These are phyloP conservation scores for Aaosphaeria arxii DNA, from an alignment of 2,329 filamentous ascomycete species.

Conservation along the genomic window DNA sequence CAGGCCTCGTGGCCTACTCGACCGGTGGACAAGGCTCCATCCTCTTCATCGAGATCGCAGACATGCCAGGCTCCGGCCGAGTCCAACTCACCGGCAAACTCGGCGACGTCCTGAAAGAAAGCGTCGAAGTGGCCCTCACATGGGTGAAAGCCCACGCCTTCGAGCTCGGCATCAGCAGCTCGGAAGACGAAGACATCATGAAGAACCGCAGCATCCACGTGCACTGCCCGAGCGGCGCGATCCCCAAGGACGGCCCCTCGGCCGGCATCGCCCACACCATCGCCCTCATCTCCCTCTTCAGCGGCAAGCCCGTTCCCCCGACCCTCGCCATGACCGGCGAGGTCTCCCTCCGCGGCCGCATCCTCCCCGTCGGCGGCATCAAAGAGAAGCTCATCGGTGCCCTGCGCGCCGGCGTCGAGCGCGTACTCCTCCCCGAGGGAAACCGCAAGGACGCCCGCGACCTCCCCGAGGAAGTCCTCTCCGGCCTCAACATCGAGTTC, in stretches of 20 bases:
- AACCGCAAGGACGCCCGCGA: constrained; percentile 93
- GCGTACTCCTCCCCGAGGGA: constrained; percentile 79
- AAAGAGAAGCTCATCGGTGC: constrained; percentile 98
- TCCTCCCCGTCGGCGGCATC: constrained; percentile 94
- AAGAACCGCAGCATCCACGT: constrained; percentile 91
- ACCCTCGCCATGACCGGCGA: constrained; percentile 92
- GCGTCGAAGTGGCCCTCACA: constrained; percentile 89
- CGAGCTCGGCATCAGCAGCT: constrained; percentile 77
- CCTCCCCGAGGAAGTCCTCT: constrained; percentile 82
- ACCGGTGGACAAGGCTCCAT: constrained; percentile 92
- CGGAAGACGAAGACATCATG: constrained; percentile 89
- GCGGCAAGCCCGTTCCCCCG: constrained; percentile 79
- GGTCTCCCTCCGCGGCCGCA: constrained; percentile 76
- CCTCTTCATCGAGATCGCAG: constrained; percentile 95
- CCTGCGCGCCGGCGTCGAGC: constrained; percentile 88
- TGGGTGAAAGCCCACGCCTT: constrained; percentile 98
- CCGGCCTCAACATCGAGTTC: constrained; percentile 83
- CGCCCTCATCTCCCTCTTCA: constrained; percentile 87
- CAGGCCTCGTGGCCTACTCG: constrained; percentile 91
- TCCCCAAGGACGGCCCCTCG: constrained; percentile 83
- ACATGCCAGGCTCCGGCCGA: constrained; percentile 89
- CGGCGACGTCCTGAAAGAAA: constrained; percentile 95
- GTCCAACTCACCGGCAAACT: constrained; percentile 96
- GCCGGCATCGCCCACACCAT: constrained; percentile 94
- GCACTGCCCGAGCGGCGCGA: constrained; percentile 90